Evolutionary conservation across 2,329 filamentous ascomycete species (phyloP).

Genomic region (Bertia moriformis): DNA sequence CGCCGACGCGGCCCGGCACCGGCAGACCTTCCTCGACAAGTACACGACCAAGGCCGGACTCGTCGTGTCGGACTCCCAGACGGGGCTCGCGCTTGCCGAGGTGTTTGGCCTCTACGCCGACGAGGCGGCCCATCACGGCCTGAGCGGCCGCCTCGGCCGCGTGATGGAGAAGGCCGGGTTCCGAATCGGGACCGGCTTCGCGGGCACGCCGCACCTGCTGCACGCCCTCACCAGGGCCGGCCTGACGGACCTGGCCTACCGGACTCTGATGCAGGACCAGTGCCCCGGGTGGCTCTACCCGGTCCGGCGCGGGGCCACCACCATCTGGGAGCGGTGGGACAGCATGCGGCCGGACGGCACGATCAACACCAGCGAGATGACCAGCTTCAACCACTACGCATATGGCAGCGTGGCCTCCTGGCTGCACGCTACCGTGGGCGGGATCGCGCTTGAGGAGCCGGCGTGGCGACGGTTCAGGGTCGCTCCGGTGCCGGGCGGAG

Average conservation of each 20-base stretch:
- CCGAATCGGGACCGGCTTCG: constrained; percentile 25
- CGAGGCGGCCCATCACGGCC: constrained; percentile 11
- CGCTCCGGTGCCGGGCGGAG: constrained; percentile 14
- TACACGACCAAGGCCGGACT: constrained; percentile 14
- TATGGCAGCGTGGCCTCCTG: constrained; percentile 31
- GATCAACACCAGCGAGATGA: constrained; percentile 29
- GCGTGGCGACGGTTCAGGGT: constrained; percentile 23
- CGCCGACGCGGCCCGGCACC: constrained; percentile 7
- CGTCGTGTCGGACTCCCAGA: constrained; percentile 22
- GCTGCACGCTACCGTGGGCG: constrained; percentile 26
- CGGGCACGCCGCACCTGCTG: constrained; percentile 23
- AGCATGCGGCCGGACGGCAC: constrained; percentile 24
- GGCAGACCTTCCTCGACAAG: constrained; percentile 11
- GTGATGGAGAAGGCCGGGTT: no score
- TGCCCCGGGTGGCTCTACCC: constrained; percentile 32
- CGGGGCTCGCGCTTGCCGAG: constrained; percentile 19
- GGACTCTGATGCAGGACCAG: constrained; percentile 15
- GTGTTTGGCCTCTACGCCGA: constrained; percentile 16
- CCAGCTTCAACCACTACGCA: constrained; percentile 33
- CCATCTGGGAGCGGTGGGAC: constrained; percentile 36
- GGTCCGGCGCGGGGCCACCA: constrained; percentile 27
- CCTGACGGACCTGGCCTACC: constrained; percentile 8
- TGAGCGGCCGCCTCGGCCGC: constrained; percentile 13
- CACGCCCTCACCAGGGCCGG: constrained; percentile 10
- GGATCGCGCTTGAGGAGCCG: constrained; percentile 19